Conservation (phyloP, 441 rosid species). For the Eruca vesicaria region DNA sequence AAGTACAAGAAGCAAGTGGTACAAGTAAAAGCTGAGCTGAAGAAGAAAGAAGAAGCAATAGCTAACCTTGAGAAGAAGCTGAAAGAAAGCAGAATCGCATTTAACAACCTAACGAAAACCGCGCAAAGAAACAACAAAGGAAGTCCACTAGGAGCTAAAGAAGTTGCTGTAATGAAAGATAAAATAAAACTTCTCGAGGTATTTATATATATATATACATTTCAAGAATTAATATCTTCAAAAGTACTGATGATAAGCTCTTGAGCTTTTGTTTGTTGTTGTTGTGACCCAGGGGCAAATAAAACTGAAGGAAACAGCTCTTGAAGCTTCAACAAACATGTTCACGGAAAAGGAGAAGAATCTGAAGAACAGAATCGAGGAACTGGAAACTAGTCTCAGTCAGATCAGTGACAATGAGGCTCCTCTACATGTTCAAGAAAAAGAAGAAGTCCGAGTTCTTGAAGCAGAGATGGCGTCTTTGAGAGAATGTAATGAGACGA, state of each 20-base stretch:
- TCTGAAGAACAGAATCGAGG: conserved; percentile 55
- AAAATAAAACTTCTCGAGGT: conserved; percentile 73
- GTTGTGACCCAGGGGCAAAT: conserved; percentile 50
- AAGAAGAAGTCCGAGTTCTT: conserved; percentile 17
- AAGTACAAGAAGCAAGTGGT: conserved; percentile 57
- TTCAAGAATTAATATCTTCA: not conserved
- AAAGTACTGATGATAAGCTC: not conserved
- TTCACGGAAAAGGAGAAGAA: conserved; percentile 64
- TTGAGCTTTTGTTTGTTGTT: not conserved
- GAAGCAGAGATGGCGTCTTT: conserved; percentile 41
- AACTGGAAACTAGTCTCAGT: conserved; percentile 50
- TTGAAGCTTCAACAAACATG: conserved; percentile 53
- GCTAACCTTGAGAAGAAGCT: conserved; percentile 60
- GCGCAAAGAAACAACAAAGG: conserved; percentile 35
- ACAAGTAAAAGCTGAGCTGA: conserved; percentile 58
- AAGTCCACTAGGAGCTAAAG: conserved; percentile 49
- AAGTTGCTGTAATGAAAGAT: conserved; percentile 60
- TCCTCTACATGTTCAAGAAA: not conserved
- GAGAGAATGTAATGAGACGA: conserved; percentile 51
- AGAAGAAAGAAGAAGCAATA: conserved; percentile 65
- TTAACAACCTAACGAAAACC: conserved; percentile 47
- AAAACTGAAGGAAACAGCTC: conserved; percentile 62
- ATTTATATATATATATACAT: no score
- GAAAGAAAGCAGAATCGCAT: conserved; percentile 47
- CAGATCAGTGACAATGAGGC: conserved; percentile 12